Base-by-base conservation (phyloP, 768 basidiomycete genomes). In the Lactifluus rugatus region DNA sequence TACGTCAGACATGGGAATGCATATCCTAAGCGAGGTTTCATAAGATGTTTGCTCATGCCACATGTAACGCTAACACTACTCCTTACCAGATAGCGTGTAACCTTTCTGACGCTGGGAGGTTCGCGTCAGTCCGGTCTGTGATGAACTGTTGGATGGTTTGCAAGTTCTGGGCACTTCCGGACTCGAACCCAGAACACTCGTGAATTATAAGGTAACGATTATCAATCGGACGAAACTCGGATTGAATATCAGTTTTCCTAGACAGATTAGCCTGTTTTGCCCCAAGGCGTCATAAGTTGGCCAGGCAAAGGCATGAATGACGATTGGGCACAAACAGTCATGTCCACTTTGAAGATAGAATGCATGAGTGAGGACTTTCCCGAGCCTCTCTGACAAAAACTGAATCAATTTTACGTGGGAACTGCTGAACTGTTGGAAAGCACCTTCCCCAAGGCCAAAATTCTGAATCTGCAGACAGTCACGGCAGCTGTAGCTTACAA, bases 331-430 rank as follows among this genome's bases (percentile, higher is more conserved):
- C 58, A 6, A 16, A 59, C 58, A 16, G 58, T 13, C 52, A 49
- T 54, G 14, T 44, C 32, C 7, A 54, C 53, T 14, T 54, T 54
- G 26, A 49, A 59, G 16, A 44, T 9, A 28, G 48, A 8, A 0
- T 31, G 45, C n/a, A 54, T 49, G 34, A 59, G 58, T 8, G 52
- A 54, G 10, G 48, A 59, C 48, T 59, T 59, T 28, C 58, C 58
- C 5, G 58, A 59, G 10, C 17, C 28, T 3, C 31, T 32, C 58
- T 54, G 25, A 25, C 28, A 19, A 54, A 5, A 11, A 9, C 9
- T 17, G 3, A 10, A 17, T 58, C 17, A 54, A 23, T 14, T 23
- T 26, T 3, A 17, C 10, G n/a, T 13, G 11, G 9, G 5, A 13
- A 3, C 5, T 11, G 16, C 2, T 25, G 28, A 11, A 21, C 19